Evolutionary conservation across 805 yeast genomes (phyloP).

Genomic region (Isabelozyma gotoi): DNA sequence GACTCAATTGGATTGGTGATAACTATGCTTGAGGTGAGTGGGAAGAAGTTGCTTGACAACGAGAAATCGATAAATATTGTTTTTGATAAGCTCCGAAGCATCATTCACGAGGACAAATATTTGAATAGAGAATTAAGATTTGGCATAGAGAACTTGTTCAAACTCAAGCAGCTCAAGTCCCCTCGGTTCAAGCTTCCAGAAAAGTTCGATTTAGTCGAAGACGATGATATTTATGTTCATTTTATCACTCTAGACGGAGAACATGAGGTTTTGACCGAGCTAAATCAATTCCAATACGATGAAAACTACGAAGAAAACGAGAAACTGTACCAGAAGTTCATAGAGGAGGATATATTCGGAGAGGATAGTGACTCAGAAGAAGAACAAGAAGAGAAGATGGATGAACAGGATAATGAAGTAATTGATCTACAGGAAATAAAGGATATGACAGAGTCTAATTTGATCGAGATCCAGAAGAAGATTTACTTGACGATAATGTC

Average conservation of each 20-base stretch:
- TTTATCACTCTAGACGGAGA: slow-evolving; percentile 53
- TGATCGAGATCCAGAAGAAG: slow-evolving; percentile 66
- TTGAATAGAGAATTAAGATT: slow-evolving; percentile 40
- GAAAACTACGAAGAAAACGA: slow-evolving; percentile 51
- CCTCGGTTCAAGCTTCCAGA: slow-evolving; percentile 12
- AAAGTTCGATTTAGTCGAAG: slow-evolving; percentile 58
- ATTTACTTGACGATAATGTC: slow-evolving; percentile 86
- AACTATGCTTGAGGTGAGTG: slow-evolving; percentile 50
- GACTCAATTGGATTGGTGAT: slow-evolving; percentile 58
- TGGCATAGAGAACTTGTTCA: slow-evolving; percentile 52
- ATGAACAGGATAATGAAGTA: slow-evolving; percentile 12
- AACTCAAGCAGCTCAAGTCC: slow-evolving; percentile 45
- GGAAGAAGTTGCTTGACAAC: slow-evolving; percentile 46
- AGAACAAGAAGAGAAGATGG: slow-evolving; percentile 15
- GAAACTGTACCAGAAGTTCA: slow-evolving; percentile 36
- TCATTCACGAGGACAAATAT: slow-evolving; percentile 55
- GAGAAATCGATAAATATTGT: slow-evolving; percentile 46
- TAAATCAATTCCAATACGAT: slow-evolving; percentile 55
- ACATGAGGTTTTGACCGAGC: slow-evolving; percentile 42
- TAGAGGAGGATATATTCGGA: slow-evolving; percentile 48
- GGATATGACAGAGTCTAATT: slow-evolving; percentile 69
- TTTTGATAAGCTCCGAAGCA: slow-evolving; percentile 57
- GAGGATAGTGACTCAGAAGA: slow-evolving; percentile 20
- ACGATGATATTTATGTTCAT: slow-evolving; percentile 60
- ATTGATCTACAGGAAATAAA: slow-evolving; percentile 31